Base-by-base conservation (phyloP, 768 basidiomycete genomes). In the Panus rudis region DNA sequence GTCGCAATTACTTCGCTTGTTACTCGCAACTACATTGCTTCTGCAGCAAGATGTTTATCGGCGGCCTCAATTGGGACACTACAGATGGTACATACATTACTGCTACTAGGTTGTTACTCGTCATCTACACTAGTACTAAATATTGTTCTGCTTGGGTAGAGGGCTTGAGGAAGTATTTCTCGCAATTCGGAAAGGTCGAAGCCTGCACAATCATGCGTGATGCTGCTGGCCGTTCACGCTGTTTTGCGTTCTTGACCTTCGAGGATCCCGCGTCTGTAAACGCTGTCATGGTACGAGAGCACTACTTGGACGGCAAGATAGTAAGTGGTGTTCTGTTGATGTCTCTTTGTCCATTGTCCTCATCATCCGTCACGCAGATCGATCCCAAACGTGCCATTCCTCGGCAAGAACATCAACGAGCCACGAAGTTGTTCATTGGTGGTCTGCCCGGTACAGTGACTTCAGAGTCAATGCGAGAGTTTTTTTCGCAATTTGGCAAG, bases 381-480 rank as follows among this genome's bases (percentile, higher is more conserved):
- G 96, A 99, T 59, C 96, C 96, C n/a, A 99, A 99, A 68, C 82
- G 94, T 43, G 96, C 96, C 2, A 96, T 98, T 52, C 96, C 96
- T 8, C 77, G 93, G 48, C 88, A 93, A 62, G 96, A 98, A 48
- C 93, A 96, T 55, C 84, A 89, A 51, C 76, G 87, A 10, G 89
- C 90, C 8, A 91, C 91, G 17, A 97, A 98, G 58, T 69, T 98
- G 34, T 99, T 99, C 60, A 93, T 99, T 25, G 94, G 96, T 33
- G 92, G 93, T 17, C 74, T 99, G 1, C 86, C 93, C 2, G 84
- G 86, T 14, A 82, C 81, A 43, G 92, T 97, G 25, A 97, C 92
- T 4, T 90, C 89, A 17, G 92, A 96, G 55, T 86, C 84, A 1
- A 88, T 98, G 83, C 81, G 87, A 51, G 79, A 81, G 41, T 97